Percentiles rank a stretch among this genome's conserved stretches.
phyloP scores from a whole-genome alignment of 176 grass and related monocot genomes.

The Aechmea fasciata region DNA sequence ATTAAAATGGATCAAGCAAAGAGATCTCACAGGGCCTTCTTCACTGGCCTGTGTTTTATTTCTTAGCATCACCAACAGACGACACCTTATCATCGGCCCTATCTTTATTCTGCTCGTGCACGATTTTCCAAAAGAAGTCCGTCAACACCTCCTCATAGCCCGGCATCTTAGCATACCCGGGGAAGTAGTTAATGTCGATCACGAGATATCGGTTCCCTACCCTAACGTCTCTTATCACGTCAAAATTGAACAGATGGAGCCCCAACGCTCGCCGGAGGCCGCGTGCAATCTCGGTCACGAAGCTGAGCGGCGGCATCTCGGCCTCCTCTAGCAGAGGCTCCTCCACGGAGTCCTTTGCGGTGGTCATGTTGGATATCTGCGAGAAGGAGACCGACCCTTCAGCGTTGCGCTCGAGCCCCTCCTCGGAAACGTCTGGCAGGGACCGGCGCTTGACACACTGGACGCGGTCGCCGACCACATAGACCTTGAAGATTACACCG shows the following conservation, averaged over 20 bases:
- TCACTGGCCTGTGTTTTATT: too few species aligned
- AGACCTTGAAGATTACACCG: constrained; percentile 96
- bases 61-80: too few species aligned
- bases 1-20: too few species aligned
- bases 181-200: constrained; percentile 96
- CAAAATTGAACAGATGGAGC: constrained; percentile 84
- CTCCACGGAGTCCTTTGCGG: constrained; percentile 12
- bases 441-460: constrained; percentile 81
- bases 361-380: constrained; percentile 73
- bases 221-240: constrained; percentile 71
- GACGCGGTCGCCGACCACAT: constrained; percentile 65
- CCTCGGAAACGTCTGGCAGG: constrained; percentile 64
- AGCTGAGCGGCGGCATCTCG: constrained; percentile 45
- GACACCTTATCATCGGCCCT: not conserved
- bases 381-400: constrained; percentile 74
- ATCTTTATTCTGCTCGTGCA: constrained; percentile 27
- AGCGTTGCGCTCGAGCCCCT: constrained; percentile 30
- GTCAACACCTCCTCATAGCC: constrained; percentile 60
- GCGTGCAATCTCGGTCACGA: constrained; percentile 51
- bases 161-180: constrained; percentile 86
- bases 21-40: too few species aligned
- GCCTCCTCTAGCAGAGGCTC: constrained; percentile 55
- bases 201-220: constrained; percentile 68
- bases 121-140: constrained; percentile 70
- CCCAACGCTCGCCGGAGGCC: constrained; percentile 59